Evolutionary conservation across 73 alveolate species (phyloP), one percentile per base, ranked within the genome.

Genomic region (Symbiodinium pilosum): DNA sequence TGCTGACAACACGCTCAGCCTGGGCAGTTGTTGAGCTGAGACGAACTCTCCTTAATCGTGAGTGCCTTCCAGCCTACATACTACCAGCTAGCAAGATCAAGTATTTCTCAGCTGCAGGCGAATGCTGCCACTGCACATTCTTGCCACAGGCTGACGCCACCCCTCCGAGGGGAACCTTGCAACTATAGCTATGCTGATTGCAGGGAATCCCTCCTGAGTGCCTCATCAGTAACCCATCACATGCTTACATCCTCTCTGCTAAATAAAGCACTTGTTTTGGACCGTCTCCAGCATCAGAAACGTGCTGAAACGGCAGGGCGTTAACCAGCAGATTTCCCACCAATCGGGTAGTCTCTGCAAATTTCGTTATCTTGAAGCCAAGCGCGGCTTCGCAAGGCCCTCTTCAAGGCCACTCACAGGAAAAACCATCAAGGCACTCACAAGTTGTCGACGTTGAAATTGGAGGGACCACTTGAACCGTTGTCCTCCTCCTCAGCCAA

Each of bases 401-500:
- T 47, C 59, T 47, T 14, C 59, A 47, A 47, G 59, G 14, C 59
- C 59, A 47, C 59, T 47, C 59, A 47, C 6, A 47, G 59, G 21
- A 9, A 6, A 47, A 47, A 14, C 59, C 6, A 14, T 14, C 59
- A 6, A 47, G 59, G 14, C 9, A n/a, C 81, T 64, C 81, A 64
- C 81, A 64, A 64, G 39, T 64, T 38, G 81, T 64, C 81, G 16
- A 64, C 81, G 12, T 38, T 38, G 18, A 64, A 64, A 38, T 32
- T 28, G 3, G 39, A 34, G 24, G 81, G 18, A 64, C 81, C 34
- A 28, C 81, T 38, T 0, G 81, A 38, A 28, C 81, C 81, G 12
- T 64, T 64, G 21, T 64, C 64, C 64, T 54, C 94, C 94, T 86
- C 94, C 12, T 86, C 94, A 36, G 94, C 84, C 83, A 86, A 30